Base-by-base conservation (phyloP, 257 asterid genomes). In the Jaltomata sinuosa region DNA sequence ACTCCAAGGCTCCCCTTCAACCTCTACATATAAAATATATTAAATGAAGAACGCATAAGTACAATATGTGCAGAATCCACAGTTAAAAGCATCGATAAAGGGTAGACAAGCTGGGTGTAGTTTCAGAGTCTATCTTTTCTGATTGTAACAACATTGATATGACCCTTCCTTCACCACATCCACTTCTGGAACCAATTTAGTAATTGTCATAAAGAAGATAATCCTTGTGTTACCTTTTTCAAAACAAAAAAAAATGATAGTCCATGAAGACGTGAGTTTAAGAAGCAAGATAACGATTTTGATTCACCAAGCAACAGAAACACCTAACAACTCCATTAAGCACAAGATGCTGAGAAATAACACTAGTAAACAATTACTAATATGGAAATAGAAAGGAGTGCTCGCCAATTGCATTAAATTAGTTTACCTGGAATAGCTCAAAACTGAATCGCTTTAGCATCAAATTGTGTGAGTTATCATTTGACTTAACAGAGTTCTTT, bases 371-470 rank as follows among this genome's bases (percentile, higher is more conserved):
- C 38, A 55, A 34, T 80, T 80, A 32, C 15, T 80, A 61, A 81
- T 38, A 15, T n/a, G 25, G 38, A 34, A 81, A 55, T 22, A 19
- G 34, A 8, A 81, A 32, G 55, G 52, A 22, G 38, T 15, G 31
- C 50, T 18, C 45, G 11, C 49, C n/a, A 10, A 71, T 53, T 38
- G 54, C 82, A 74, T 40, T 45, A 67, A 31, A 38, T 19, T 83
- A 50, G 61, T 87, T 83, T 91, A 92, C 99, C 98, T 96, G 99
- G 88, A 84, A 82, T 78, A 91, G 91, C 95, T 97, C 99, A 86
- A 87, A 95, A 88, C 94, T 95, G 88, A 97, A 97, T 92, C 99
- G 89, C 88, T 93, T 93, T 85, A 97, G 97, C 97, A 91, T 94
- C 94, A 94, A 90, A 91, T 97, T 93, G 74, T 95, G 98, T 18